These are phyloP conservation scores for Penicillium sp. DNA, from an alignment of 2,329 filamentous ascomycete species.

Conservation along the genomic window DNA sequence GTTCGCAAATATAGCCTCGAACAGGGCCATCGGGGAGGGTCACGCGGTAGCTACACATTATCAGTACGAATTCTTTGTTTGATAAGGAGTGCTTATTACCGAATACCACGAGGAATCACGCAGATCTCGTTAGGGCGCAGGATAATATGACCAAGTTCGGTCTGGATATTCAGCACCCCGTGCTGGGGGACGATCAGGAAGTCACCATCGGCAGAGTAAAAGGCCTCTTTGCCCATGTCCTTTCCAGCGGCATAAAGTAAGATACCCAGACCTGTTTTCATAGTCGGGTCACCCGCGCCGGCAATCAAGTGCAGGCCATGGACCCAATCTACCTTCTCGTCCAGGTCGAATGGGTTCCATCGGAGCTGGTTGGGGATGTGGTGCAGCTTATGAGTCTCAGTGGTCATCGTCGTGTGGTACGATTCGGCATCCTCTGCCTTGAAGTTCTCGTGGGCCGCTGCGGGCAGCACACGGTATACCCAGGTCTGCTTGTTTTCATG, in stretches of 20 bases:
- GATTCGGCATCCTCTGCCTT: constrained; percentile 42
- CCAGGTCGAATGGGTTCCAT: constrained; percentile 73
- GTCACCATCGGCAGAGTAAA: constrained; percentile 80
- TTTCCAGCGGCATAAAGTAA: constrained; percentile 74
- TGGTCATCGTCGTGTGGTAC: constrained; percentile 44
- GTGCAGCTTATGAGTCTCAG: constrained; percentile 53
- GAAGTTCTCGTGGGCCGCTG: constrained; percentile 56
- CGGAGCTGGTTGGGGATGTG: constrained; percentile 76
- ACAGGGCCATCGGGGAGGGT: constrained; percentile 58
- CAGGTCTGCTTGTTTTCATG: constrained; percentile 67
- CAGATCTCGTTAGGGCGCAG: constrained; percentile 75
- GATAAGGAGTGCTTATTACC: constrained; percentile 31
- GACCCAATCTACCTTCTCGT: constrained; percentile 64
- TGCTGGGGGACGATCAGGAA: constrained; percentile 72
- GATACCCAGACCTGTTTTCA: constrained; percentile 75
- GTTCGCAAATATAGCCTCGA: constrained; percentile 69
- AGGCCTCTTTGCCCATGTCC: constrained; percentile 73
- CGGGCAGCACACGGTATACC: constrained; percentile 66
- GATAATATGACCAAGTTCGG: constrained; percentile 68
- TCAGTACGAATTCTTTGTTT: background rate
- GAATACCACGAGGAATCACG: constrained; percentile 68
- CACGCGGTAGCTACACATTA: constrained; percentile 57
- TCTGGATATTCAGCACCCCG: constrained; percentile 69
- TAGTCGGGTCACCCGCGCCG: constrained; percentile 71
- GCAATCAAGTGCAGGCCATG: constrained; percentile 67